Evolutionary conservation across 176 grass and related monocot genomes (phyloP).

Genomic region (Avena insularis): DNA sequence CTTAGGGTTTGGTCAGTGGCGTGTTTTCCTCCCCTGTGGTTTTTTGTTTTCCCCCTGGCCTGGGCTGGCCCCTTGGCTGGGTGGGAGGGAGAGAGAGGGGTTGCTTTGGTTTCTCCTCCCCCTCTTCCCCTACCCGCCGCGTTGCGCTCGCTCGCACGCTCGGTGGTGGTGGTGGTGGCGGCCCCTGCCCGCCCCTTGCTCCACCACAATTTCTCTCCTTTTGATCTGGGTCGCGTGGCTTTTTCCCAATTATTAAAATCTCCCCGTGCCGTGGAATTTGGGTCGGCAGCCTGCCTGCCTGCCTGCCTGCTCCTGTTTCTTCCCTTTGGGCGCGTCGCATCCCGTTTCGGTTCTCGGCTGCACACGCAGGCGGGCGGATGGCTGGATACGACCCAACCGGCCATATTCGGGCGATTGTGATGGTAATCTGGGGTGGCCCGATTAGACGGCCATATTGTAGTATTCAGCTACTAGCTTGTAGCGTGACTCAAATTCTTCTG

Average conservation of each 20-base stretch:
- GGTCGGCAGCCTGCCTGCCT: neutral
- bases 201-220: slow-evolving; percentile 23
- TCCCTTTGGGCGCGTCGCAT: neutral
- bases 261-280: neutral
- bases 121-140: neutral
- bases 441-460: neutral
- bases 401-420: neutral
- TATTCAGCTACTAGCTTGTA: no score
- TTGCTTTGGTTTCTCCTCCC: slow-evolving; percentile 38
- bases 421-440: neutral
- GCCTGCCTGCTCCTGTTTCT: neutral
- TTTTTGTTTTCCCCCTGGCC: neutral
- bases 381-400: neutral
- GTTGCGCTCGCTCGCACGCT: neutral
- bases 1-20: slow-evolving; percentile 59
- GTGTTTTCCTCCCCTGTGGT: slow-evolving; percentile 4
- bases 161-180: neutral
- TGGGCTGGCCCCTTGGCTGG: neutral
- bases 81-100: neutral
- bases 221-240: neutral
- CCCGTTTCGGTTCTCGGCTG: neutral
- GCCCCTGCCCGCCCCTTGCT: neutral
- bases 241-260: neutral
- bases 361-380: neutral
- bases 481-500: no score